A percentile compares a stretch with the other conserved stretches of the same genome.
Evolutionary conservation across 1,284 basidiomycete species (phyloP).

Genomic region (Thecaphora thlaspeos): DNA sequence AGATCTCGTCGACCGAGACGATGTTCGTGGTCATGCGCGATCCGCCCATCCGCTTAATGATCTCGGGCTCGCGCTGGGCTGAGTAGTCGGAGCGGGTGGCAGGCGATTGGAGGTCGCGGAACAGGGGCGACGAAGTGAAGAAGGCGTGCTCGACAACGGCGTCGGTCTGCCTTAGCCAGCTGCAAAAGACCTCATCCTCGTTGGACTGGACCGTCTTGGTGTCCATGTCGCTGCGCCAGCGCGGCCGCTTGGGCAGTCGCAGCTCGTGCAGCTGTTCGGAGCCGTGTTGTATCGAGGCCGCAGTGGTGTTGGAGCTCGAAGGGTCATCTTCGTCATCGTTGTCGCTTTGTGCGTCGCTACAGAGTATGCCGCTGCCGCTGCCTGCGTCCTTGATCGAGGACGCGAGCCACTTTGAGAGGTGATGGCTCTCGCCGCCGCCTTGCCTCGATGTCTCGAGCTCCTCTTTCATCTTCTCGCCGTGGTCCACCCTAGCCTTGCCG

Average conservation of each 20-base stretch:
- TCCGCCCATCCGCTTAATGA: constrained; percentile 26
- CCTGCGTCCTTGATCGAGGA: background rate
- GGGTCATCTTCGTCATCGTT: background rate
- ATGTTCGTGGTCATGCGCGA: constrained; percentile 25
- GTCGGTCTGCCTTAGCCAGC: constrained; percentile 42
- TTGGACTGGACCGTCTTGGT: constrained; percentile 41
- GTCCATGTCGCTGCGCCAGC: constrained; percentile 37
- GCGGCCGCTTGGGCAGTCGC: constrained; percentile 38
- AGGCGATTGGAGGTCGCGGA: constrained; percentile 18
- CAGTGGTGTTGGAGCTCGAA: background rate
- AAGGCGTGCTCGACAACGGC: constrained; percentile 30
- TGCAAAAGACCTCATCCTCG: constrained; percentile 37
- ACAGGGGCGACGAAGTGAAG: constrained; percentile 33
- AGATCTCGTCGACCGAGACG: constrained; percentile 18
- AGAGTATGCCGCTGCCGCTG: background rate
- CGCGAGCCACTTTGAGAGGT: constrained; percentile 18
- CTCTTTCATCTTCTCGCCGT: constrained; percentile 21
- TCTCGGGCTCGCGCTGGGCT: background rate
- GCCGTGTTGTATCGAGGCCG: background rate
- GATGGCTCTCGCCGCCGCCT: constrained; percentile 11
- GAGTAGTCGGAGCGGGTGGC: constrained; percentile 14
- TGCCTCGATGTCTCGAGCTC: constrained; percentile 7
- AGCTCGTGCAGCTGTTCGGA: constrained; percentile 26
- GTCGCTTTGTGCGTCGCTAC: background rate
- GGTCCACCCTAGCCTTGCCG: constrained; percentile 22